These are phyloP conservation scores for Rhodocollybia butyracea DNA, from an alignment of 768 basidiomycete genomes.

Conservation along the genomic window DNA sequence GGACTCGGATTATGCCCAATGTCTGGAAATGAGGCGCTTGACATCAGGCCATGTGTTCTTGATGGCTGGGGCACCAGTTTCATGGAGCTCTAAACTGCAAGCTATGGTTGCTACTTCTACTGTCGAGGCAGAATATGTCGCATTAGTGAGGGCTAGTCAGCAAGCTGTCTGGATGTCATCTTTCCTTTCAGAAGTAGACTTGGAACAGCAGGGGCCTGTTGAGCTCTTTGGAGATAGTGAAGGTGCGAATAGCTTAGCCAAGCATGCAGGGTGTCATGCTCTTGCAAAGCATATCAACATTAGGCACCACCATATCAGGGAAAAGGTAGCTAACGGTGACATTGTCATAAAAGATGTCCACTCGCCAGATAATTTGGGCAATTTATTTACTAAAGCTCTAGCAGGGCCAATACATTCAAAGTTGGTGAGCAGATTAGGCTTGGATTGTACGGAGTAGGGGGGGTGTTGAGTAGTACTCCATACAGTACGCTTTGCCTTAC, in stretches of 20 bases:
- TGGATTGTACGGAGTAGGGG: no score
- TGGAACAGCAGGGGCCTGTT: slow-evolving; percentile 5
- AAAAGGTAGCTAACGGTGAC: slow-evolving; percentile 7
- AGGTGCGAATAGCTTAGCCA: slow-evolving; percentile 17
- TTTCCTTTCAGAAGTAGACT: slow-evolving; percentile 9
- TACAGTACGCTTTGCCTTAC: no score
- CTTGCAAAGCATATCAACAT: slow-evolving; percentile 15
- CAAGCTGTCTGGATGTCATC: neutral
- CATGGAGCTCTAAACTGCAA: neutral
- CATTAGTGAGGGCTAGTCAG: neutral
- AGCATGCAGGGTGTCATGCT: slow-evolving; percentile 7
- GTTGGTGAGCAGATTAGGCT: neutral
- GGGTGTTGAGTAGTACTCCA: no score
- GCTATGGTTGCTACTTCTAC: neutral
- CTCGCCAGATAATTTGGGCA: neutral
- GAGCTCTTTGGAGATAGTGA: slow-evolving; percentile 23
- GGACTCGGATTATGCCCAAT: neutral
- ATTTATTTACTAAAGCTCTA: neutral
- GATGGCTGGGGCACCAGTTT: neutral
- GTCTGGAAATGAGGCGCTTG: neutral
- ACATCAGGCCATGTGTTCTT: neutral
- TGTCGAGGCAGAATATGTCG: neutral
- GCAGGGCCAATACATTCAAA: neutral
- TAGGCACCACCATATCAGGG: slow-evolving; percentile 12
- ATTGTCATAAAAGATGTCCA: neutral